Evolutionary conservation across 371 early-diverging fungal species (phyloP), one percentile per base, ranked within the genome.

Genomic region (Actinomortierella ambigua): DNA sequence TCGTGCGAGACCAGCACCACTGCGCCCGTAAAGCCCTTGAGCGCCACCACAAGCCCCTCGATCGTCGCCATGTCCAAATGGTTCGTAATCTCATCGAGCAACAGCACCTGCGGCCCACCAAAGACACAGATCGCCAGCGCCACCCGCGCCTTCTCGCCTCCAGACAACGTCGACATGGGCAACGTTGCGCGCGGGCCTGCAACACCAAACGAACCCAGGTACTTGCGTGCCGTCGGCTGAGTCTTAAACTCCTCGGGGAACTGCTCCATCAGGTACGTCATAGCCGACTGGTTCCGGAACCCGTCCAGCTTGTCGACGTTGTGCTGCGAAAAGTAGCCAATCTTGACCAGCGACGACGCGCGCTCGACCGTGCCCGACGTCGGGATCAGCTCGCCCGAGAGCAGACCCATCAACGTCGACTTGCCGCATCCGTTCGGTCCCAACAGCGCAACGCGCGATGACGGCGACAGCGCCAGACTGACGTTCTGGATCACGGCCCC

Each of bases 21-120:
- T 7, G 83, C 88, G 2, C 93, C 87, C 2, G 82, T 57, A 62
- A 78, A 93, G 9, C 75, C 82, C 26, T 79, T 75, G 23, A 93
- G 63, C 1, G 85, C 87, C 11, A 85, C 84, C 5, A 84, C 79
- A 15, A 93, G 56, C 7, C 82, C 82, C 40, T 90, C 87, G 11
- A 90, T 86, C 8, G 87, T 87, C 18, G 85, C 87, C 85, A 93
- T 87, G 80, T 93, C 91, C 64, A 88, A 73, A 60, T 91, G 92
- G 67, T 94, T 95, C 22, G 92, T 93, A 47, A 91, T 90, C 80
- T 95, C 95, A 75, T 95, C 95, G 23, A 93, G 79, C 39, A 93
- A 78, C 28, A 96, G 69, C 9, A 96, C 80, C 66, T 96, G 90
- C 7, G 95, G 90, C 22, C 76, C 73, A 1, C 81, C 81, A 40